Conservation (phyloP, 352 stramenopile species). For the Phytopythium sindhum region DNA sequence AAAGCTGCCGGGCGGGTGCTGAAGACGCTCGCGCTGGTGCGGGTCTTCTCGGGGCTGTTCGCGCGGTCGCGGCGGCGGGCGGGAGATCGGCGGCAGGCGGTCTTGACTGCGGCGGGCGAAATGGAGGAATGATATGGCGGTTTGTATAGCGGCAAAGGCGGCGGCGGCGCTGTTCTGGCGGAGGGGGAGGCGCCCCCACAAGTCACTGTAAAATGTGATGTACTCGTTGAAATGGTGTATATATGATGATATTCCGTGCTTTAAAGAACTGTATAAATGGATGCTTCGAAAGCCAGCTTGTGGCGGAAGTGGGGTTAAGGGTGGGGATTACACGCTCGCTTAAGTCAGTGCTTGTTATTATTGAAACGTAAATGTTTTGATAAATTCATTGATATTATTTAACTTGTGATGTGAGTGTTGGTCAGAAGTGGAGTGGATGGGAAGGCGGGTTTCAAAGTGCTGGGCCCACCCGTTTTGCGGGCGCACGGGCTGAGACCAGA, state of each 20-base stretch:
- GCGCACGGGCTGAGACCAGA: too few relatives aligned
- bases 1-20: background rate
- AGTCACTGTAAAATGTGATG: too few relatives aligned
- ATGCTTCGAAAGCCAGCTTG: background rate
- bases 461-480: too few relatives aligned
- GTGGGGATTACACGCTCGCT: background rate
- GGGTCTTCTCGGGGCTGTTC: conserved; percentile 6
- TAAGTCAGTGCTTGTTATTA: background rate
- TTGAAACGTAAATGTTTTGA: background rate
- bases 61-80: conserved; percentile 4
- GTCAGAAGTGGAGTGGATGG: background rate
- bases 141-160: background rate
- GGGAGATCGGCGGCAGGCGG: background rate
- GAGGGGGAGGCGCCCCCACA: too few relatives aligned
- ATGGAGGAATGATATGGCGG: background rate
- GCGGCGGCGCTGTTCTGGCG: background rate
- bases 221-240: too few relatives aligned
- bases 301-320: background rate
- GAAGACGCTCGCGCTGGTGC: background rate
- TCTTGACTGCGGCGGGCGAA: background rate
- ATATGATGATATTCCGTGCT: too few relatives aligned
- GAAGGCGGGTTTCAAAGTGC: too few relatives aligned
- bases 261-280: background rate
- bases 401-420: background rate
- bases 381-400: background rate